phyloP scores from a whole-genome alignment of 2,329 filamentous ascomycete genomes.

The Alternaria hordeiaustralica region DNA sequence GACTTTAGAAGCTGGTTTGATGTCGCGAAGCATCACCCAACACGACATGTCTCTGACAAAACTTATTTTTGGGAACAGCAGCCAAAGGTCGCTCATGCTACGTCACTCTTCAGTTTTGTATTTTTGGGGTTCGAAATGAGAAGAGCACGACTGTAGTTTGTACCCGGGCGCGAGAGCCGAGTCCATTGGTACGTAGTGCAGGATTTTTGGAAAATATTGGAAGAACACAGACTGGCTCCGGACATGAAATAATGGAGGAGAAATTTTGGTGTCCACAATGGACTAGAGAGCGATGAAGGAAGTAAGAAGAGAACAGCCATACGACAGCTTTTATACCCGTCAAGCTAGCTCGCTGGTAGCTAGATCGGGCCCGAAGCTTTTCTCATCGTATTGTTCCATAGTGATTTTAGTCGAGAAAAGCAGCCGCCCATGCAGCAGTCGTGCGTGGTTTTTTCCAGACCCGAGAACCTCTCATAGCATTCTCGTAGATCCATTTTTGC shows the following conservation, averaged over 20 bases:
- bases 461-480: too few species aligned
- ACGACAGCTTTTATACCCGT: background rate
- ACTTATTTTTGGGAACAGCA: background rate
- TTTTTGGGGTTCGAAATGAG: background rate
- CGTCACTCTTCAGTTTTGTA: rapidly evolving
- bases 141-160: background rate
- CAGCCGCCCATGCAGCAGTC: too few species aligned
- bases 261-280: background rate
- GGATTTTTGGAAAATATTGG: background rate
- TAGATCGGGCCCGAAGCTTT: too few species aligned
- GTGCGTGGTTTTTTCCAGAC: too few species aligned
- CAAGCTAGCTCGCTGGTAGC: background rate
- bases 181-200: rapidly evolving
- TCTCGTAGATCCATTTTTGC: too few species aligned
- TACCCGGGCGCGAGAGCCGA: background rate
- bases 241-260: too few species aligned
- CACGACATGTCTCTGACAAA: background rate
- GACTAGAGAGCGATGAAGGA: background rate
- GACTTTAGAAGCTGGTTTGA: background rate
- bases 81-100: background rate
- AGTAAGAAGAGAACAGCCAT: rapidly evolving
- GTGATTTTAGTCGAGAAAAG: too few species aligned
- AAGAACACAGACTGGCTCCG: background rate
- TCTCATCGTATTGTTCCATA: too few species aligned
- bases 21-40: background rate